phyloP scores from a whole-genome alignment of 2,329 filamentous ascomycete genomes.

The Chalara sp. region DNA sequence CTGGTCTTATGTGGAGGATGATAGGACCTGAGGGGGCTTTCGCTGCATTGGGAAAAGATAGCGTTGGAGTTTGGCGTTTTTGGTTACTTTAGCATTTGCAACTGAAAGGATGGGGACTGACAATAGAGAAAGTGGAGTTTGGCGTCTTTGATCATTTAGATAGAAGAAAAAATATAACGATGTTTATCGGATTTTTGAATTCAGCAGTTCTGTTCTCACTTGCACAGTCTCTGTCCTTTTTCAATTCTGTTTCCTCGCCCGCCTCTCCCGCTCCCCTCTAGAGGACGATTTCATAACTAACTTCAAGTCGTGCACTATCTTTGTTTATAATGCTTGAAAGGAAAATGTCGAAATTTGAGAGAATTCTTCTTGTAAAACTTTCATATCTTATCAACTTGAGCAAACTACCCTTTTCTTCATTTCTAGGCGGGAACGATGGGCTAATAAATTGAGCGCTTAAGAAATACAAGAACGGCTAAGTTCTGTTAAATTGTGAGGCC shows the following conservation, averaged over 20 bases:
- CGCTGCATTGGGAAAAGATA: not conserved
- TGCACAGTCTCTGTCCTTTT: not conserved
- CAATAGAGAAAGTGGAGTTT: not conserved
- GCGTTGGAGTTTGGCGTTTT: not conserved
- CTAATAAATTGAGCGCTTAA: no score
- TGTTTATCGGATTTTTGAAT: not conserved
- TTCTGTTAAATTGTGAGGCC: no score
- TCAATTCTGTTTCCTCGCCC: not conserved
- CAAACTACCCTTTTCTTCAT: no score
- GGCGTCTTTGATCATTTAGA: not conserved
- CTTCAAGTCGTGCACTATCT: not conserved
- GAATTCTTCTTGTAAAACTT: no score
- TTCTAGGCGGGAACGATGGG: no score
- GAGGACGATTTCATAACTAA: not conserved
- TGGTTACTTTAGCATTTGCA: not conserved
- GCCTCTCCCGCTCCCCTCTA: not conserved
- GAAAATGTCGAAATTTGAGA: no score
- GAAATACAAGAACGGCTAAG: no score
- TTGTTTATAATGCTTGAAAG: no score
- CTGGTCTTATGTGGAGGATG: not conserved
- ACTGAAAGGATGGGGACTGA: not conserved
- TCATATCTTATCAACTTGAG: no score
- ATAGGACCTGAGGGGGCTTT: not conserved
- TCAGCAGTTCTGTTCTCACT: not conserved
- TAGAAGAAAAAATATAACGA: not conserved